Evolutionary conservation across 2,329 filamentous ascomycete species (phyloP).

Genomic region (Beauveria bassiana): DNA sequence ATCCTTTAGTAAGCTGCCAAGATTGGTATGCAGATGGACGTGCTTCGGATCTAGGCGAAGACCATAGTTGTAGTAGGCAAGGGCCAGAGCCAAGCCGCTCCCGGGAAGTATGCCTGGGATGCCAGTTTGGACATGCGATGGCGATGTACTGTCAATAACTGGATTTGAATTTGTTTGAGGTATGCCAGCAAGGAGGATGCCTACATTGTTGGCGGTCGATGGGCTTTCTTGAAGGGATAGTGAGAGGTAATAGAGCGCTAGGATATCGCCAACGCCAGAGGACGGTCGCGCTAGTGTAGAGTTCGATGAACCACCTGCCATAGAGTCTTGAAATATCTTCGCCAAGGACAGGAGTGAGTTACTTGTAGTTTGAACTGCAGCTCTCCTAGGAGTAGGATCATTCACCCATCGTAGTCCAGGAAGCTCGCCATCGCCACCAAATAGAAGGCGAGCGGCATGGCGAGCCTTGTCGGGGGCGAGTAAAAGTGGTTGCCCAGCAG

Average conservation of each 20-base stretch:
- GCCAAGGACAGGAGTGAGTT: slow-evolving; percentile 91
- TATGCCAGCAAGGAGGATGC: slow-evolving; percentile 90
- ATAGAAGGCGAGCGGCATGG: slow-evolving; percentile 75
- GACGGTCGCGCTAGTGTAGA: slow-evolving; percentile 51
- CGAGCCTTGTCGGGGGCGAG: slow-evolving; percentile 78
- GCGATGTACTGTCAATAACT: slow-evolving; percentile 8
- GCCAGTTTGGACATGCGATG: slow-evolving; percentile 22
- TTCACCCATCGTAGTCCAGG: slow-evolving; percentile 70
- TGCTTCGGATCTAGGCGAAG: slow-evolving; percentile 79
- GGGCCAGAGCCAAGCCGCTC: slow-evolving; percentile 77
- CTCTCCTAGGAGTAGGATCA: slow-evolving; percentile 63
- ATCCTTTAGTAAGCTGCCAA: slow-evolving; percentile 91
- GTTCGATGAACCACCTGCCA: slow-evolving; percentile 63
- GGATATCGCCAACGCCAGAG: slow-evolving; percentile 80
- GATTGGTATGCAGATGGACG: slow-evolving; percentile 92
- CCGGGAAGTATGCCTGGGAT: slow-evolving; percentile 78
- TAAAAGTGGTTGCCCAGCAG: slow-evolving; percentile 51
- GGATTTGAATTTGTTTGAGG: slow-evolving; percentile 52
- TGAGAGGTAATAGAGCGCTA: slow-evolving; percentile 92
- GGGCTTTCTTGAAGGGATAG: slow-evolving; percentile 91
- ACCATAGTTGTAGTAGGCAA: slow-evolving; percentile 94
- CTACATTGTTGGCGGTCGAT: slow-evolving; percentile 96
- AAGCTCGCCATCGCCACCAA: slow-evolving; percentile 64
- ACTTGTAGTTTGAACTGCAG: slow-evolving; percentile 85
- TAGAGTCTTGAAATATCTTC: slow-evolving; percentile 95